Evolutionary conservation across 73 alveolate genomes (phyloP).

Genomic region (Diophrys appendiculata): DNA sequence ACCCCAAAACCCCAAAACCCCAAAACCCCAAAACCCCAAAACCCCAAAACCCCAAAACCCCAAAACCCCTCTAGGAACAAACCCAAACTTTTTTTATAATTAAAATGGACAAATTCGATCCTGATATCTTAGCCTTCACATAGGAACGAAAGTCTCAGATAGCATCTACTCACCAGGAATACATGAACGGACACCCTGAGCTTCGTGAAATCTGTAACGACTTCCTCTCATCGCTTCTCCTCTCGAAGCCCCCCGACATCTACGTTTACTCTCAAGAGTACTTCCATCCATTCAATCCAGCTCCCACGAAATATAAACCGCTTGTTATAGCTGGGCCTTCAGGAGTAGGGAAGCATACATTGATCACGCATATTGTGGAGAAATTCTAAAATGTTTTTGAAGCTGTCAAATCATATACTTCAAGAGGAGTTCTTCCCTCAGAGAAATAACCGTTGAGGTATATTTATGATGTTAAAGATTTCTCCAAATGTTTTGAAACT

Average conservation of each 20-base stretch:
- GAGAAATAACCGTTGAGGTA: too few species aligned
- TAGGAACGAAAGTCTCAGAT: too few species aligned
- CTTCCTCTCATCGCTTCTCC: conserved; percentile 79
- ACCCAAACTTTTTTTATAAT: too few species aligned
- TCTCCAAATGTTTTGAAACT: conserved; percentile 68
- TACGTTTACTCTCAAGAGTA: conserved; percentile 83
- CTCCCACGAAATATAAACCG: conserved; percentile 85
- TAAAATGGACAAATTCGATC: too few species aligned
- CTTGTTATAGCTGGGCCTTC: conserved; percentile 89
- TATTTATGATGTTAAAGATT: too few species aligned
- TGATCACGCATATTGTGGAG: conserved; percentile 57
- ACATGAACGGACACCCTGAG: conserved; percentile 83
- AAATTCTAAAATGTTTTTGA: conserved; percentile 74
- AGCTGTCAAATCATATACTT: too few species aligned
- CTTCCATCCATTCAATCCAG: conserved; percentile 84
- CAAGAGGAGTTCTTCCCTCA: too few species aligned
- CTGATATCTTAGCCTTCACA: too few species aligned
- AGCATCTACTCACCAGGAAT: conserved; percentile 48
- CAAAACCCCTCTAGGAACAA: too few species aligned
- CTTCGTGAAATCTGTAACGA: conserved; percentile 84
- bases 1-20: too few species aligned
- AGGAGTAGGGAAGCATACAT: conserved; percentile 86
- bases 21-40: too few species aligned
- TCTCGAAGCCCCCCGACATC: conserved; percentile 90
- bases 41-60: too few species aligned